Evolutionary conservation across 169 alveolate species (phyloP).

Genomic region (Cryptosporidium viatorum): DNA sequence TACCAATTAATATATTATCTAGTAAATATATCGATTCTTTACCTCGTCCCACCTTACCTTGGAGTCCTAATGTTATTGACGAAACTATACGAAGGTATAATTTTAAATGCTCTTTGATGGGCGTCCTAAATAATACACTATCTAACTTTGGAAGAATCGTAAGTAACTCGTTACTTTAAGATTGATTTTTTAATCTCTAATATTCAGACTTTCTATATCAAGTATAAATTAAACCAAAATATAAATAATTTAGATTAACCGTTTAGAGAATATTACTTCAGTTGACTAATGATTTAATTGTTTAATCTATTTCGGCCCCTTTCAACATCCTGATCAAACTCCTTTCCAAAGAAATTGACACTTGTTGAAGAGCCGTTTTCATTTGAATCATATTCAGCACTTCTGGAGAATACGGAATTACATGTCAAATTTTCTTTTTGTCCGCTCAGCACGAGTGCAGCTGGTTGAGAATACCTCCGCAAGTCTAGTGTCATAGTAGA

Average conservation of each 20-base stretch:
- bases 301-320: background rate
- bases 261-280: background rate
- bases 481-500: conserved; percentile 83
- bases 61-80: conserved; percentile 50
- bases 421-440: background rate
- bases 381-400: background rate
- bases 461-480: conserved; percentile 8
- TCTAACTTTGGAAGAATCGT: conserved; percentile 65
- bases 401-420: conserved; percentile 17
- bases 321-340: background rate
- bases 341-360: background rate
- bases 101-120: conserved; percentile 22
- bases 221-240: conserved; percentile 3
- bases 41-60: background rate
- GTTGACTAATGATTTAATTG: background rate
- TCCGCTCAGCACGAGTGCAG: background rate
- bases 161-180: background rate
- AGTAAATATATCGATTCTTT: background rate
- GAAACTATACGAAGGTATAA: conserved; percentile 9
- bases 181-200: background rate
- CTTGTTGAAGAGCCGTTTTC: background rate
- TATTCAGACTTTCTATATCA: conserved; percentile 16
- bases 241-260: background rate
- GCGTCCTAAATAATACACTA: background rate
- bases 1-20: background rate